Evolutionary conservation across 495 filamentous ascomycete species (phyloP).

Genomic region (Penicillium crystallinum): DNA sequence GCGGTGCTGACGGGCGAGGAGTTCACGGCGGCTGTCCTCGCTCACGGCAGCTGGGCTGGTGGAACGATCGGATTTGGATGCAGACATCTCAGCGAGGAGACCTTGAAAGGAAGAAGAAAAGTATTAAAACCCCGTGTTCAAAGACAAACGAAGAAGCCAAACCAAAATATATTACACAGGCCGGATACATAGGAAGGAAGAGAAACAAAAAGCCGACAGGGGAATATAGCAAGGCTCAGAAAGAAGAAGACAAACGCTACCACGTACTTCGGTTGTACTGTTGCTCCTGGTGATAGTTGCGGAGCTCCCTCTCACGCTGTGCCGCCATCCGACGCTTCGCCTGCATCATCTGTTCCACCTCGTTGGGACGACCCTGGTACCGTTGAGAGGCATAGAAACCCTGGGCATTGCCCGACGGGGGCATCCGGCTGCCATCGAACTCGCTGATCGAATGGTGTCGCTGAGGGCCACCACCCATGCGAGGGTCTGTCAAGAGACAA

Average conservation of each 20-base stretch:
- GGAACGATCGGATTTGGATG: conserved; percentile 82
- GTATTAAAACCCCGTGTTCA: conserved; percentile 46
- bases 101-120: conserved; percentile 50
- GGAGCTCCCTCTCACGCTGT: conserved; percentile 96
- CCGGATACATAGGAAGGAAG: conserved; percentile 32
- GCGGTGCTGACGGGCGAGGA: conserved; percentile 91
- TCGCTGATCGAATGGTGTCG: conserved; percentile 86
- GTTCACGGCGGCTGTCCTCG: conserved; percentile 92
- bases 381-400: conserved; percentile 92
- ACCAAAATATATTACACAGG: conserved; percentile 48
- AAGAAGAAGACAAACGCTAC: conserved; percentile 41
- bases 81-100: conserved; percentile 76
- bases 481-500: conserved; percentile 41
- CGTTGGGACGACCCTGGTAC: conserved; percentile 85
- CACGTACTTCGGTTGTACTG: conserved; percentile 97
- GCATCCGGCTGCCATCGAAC: conserved; percentile 69
- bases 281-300: conserved; percentile 99
- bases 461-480: conserved; percentile 42
- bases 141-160: conserved; percentile 19
- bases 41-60: conserved; percentile 87
- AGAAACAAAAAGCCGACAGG: conserved; percentile 22
- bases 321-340: conserved; percentile 97
- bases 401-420: conserved; percentile 77
- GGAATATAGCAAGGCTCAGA: conserved; percentile 30
- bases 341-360: conserved; percentile 98